phyloP scores from a whole-genome alignment of 1,284 basidiomycete species.

The Fistulina hepatica region DNA sequence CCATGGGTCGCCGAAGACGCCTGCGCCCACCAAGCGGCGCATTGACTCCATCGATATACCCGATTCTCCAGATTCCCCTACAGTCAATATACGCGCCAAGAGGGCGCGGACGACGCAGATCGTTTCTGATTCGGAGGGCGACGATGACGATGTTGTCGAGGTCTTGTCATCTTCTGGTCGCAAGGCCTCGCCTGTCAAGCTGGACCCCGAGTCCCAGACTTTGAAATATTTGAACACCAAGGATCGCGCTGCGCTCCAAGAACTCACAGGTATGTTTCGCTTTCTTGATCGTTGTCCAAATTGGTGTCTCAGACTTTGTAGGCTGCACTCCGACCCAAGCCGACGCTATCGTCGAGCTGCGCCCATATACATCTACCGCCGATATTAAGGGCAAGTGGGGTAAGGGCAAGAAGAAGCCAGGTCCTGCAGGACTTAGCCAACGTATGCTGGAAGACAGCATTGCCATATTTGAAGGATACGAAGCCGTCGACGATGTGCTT shows the following conservation, averaged over 20 bases:
- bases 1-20: constrained; percentile 35
- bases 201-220: constrained; percentile 34
- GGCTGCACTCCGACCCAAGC: constrained; percentile 84
- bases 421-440: constrained; percentile 73
- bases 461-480: constrained; percentile 83
- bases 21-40: constrained; percentile 8
- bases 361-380: constrained; percentile 74
- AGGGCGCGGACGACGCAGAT: constrained; percentile 29
- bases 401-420: constrained; percentile 75
- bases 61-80: constrained; percentile 27
- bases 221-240: constrained; percentile 84
- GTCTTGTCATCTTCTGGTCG: no score
- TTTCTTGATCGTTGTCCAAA: neutral
- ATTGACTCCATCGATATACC: constrained; percentile 5
- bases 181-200: no score
- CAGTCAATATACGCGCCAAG: constrained; percentile 42
- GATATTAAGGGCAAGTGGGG: constrained; percentile 73
- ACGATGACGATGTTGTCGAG: constrained; percentile 30
- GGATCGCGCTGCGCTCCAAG: constrained; percentile 66
- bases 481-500: constrained; percentile 83
- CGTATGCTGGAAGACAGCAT: constrained; percentile 87
- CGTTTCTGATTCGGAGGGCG: constrained; percentile 58
- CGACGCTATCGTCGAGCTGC: constrained; percentile 62
- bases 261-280: constrained; percentile 67
- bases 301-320: constrained; percentile 24